Evolutionary conservation across 495 filamentous ascomycete genomes (phyloP), one percentile per base, ranked within the genome.

Genomic region (Lasiosphaeria hispida): DNA sequence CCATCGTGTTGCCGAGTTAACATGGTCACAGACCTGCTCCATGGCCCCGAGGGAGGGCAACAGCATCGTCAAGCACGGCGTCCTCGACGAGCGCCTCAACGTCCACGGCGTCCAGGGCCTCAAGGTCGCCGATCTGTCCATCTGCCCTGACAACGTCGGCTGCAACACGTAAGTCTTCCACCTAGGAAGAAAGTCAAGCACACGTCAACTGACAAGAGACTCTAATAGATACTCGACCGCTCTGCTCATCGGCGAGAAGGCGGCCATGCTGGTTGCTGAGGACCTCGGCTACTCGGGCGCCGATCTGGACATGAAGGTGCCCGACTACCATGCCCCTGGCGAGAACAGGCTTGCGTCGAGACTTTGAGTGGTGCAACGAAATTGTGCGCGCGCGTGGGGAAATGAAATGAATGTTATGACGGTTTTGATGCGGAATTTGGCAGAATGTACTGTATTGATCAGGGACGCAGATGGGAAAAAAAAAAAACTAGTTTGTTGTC

Each of bases 191-290:
- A 44, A 18, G 19, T 10, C 0, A 35, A n/a, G 15, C 14, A 30
- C 17, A 44, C 41, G 53, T 65, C 7, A 61, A 38, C 19, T 41
- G 11, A 33, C 33, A 1, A 1, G 18, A 5, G 15, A 10, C 14
- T 4, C 30, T 51, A 0, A 14, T 19, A 77, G 75, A 34, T 85
- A 85, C 65, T 83, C 83, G 43, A 91, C 87, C 11, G 88, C 89
- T 19, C 80, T 92, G 10, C 75, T 91, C 7, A 92, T 94, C 53
- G 90, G 88, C n/a, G 89, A 94, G 76, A 94, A 94, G 72, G 84
- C 81, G 18, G 87, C 87, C 0, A 72, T 87, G 57, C 77, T 92
- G 1, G 75, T 83, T n/a, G 88, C 83, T 3, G 87, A 90, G 69
- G 86, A 91, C 61, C 75, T 91, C 17, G 89, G 89, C 4, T 92